These are phyloP conservation scores for Sporothrix pallida DNA, from an alignment of 2,329 filamentous ascomycete genomes.

Conservation along the genomic window DNA sequence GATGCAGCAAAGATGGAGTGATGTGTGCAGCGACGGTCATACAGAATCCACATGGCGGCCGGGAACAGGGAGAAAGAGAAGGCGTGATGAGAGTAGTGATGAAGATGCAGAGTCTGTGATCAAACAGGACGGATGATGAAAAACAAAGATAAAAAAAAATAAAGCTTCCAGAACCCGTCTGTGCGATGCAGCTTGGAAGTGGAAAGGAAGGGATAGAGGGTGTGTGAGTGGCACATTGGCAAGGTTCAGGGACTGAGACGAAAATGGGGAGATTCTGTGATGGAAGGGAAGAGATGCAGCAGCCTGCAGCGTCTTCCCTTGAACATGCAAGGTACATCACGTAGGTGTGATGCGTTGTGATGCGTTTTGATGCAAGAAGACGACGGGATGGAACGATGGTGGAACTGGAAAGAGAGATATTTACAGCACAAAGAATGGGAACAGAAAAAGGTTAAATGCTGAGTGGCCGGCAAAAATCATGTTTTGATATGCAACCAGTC, in stretches of 20 bases:
- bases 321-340: conserved; percentile 26
- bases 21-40: conserved; percentile 25
- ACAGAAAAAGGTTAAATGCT: not conserved
- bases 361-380: not conserved
- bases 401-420: not conserved
- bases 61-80: not conserved
- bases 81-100: not conserved
- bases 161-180: conserved; percentile 25
- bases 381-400: conserved; percentile 16
- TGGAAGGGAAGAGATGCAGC: not conserved
- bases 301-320: not conserved
- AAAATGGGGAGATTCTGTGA: not conserved
- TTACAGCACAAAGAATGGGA: not conserved
- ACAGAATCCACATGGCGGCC: not conserved
- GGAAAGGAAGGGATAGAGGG: not conserved
- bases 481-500: not conserved
- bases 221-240: conserved; percentile 21
- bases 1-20: not conserved
- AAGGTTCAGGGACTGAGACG: conserved; percentile 27
- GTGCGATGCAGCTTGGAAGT: not conserved
- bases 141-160: not conserved
- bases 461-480: conserved; percentile 9
- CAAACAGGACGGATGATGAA: conserved; percentile 5
- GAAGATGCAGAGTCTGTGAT: conserved; percentile 15
- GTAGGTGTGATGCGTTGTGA: conserved; percentile 20